These are phyloP conservation scores for Polytrichum formosum DNA, from an alignment of 225 moss, liverwort and hornwort species.

Conservation along the genomic window DNA sequence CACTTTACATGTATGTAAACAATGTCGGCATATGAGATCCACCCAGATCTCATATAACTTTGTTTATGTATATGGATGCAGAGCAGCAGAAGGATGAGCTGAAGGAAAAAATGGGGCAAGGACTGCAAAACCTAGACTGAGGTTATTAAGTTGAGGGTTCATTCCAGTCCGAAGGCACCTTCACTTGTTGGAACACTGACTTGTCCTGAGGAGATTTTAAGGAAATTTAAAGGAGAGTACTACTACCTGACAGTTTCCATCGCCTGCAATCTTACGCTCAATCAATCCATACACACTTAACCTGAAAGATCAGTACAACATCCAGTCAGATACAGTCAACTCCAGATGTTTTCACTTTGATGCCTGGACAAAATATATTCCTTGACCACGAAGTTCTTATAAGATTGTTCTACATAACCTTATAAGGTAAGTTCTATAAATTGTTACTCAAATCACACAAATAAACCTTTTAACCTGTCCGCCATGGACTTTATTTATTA, in stretches of 20 bases:
- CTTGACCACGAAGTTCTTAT: not conserved
- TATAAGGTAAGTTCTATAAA: no score
- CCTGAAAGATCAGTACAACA: constrained; percentile 25
- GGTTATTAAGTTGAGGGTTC: no score
- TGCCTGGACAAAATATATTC: not conserved
- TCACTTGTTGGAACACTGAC: not conserved
- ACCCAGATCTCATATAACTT: not conserved
- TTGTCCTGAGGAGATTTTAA: not conserved
- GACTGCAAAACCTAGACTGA: no score
- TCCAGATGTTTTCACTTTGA: not conserved
- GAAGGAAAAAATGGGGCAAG: not conserved
- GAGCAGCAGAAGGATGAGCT: not conserved
- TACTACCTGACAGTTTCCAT: constrained; percentile 81
- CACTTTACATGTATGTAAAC: no score
- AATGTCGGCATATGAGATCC: not conserved
- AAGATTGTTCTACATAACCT: no score
- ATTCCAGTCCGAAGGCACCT: no score
- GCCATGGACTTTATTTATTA: no score
- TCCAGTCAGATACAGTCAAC: constrained; percentile 2
- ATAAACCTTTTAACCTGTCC: not conserved
- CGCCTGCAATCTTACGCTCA: constrained; percentile 66
- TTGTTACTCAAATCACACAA: not conserved
- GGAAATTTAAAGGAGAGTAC: not conserved
- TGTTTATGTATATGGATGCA: not conserved
- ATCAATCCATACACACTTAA: constrained; percentile 59